Evolutionary conservation across 2,329 filamentous ascomycete genomes (phyloP), one percentile per base, ranked within the genome.

Genomic region (Pseudogymnoascus sp.): DNA sequence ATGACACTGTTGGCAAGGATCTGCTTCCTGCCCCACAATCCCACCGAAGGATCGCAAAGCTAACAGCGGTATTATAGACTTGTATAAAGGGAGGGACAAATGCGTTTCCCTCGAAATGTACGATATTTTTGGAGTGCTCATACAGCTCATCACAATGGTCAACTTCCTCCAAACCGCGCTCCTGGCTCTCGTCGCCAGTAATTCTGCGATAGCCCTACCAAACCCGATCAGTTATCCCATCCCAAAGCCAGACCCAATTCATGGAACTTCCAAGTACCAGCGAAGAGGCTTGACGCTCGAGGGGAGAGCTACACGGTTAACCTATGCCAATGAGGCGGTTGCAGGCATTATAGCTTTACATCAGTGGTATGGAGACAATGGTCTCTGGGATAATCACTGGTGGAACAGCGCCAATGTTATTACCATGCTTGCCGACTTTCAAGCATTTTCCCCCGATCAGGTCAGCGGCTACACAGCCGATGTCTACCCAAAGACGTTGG

Each of bases 391-490:
- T 62, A 80, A 80, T 0, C 78, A 80, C 3, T 91, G 89, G 89
- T 91, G 89, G 88, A 88, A 89, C 69, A 82, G 81, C 60, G 89
- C 83, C 43, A 91, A 90, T 70, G 80, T 81, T 59, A 76, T 91
- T 63, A 88, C 86, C 0, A 82, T 81, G 25, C 73, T 91, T 12
- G 82, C 81, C 46, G 84, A 90, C 62, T 73, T 84, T 23, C 66
- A 72, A 61, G 68, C 68, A 21, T 66, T 64, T 16, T 72, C 67
- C 18, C 71, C 70, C 0, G 37, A 43, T 5, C 38, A 65, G 23
- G 65, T 64, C 12, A 69, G 68, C 38, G 38, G 31, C 14, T 21
- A 67, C 21, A 66, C 65, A 9, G 60, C 65, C 7, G 59, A 31
- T 18, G 66, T 73, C 2, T 72, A 69, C 25, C 65, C 66, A 11